Conservation (phyloP, 2,329 filamentous ascomycete genomes). For the Cylindrodendrum hubeiense region DNA sequence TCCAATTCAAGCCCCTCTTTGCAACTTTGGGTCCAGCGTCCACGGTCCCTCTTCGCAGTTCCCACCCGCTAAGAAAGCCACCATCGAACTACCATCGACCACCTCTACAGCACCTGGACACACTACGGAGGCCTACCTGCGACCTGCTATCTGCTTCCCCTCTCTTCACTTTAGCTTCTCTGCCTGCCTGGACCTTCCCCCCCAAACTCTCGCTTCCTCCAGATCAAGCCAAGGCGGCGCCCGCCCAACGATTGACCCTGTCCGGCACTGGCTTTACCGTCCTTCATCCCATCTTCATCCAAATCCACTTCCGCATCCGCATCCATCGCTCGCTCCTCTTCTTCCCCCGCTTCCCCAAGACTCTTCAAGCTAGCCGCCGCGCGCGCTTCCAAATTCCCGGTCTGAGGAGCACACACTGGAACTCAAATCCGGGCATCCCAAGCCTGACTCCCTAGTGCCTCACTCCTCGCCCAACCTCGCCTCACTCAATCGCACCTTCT, state of each 20-base stretch:
- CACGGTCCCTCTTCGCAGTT: neutral
- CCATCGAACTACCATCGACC: conserved; percentile 17
- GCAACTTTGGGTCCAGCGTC: neutral
- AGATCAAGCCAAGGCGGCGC: conserved; percentile 21
- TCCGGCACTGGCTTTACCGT: conserved; percentile 25
- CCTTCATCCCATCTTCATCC: neutral
- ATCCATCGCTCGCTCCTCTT: neutral
- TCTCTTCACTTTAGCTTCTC: neutral
- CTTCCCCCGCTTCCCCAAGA: conserved; percentile 38
- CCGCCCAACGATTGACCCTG: conserved; percentile 21
- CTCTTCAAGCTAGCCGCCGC: conserved; percentile 39
- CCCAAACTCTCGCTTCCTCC: conserved; percentile 7
- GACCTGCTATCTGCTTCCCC: neutral
- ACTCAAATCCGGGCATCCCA: conserved; percentile 43
- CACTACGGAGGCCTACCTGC: neutral
- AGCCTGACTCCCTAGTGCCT: conserved; percentile 29
- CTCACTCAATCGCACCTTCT: conserved; percentile 20
- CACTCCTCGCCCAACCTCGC: conserved; percentile 18
- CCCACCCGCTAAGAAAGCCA: conserved; percentile 19
- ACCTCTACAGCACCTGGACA: neutral
- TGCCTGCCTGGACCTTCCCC: neutral
- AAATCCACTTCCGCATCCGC: neutral
- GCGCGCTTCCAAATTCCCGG: conserved; percentile 43
- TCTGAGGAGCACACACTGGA: conserved; percentile 38
- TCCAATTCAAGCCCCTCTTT: neutral